Conservation (phyloP, 495 filamentous ascomycete species). For the Parathielavia hyrcaniae region DNA sequence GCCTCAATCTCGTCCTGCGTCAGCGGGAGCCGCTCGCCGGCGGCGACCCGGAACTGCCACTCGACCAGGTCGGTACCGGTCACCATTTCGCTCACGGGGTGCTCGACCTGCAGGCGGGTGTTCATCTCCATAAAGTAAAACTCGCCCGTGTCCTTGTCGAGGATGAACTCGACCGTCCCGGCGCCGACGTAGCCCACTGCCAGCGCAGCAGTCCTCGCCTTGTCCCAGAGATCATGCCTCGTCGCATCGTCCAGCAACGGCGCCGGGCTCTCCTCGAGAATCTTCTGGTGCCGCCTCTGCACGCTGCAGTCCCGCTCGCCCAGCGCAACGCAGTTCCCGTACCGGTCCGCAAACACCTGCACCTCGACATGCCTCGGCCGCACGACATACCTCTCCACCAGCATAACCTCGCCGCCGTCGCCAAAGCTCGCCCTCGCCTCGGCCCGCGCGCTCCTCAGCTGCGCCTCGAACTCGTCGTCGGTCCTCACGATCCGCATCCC, state of each 20-base stretch:
- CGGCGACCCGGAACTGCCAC: constrained; percentile 92
- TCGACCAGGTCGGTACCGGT: constrained; percentile 91
- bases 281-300: constrained; percentile 90
- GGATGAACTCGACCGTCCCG: constrained; percentile 97
- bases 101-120: constrained; percentile 91
- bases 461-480: constrained; percentile 69
- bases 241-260: constrained; percentile 73
- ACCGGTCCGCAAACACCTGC: constrained; percentile 90
- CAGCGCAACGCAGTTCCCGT: constrained; percentile 76
- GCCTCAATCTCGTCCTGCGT: constrained; percentile 76
- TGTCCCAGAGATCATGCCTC: constrained; percentile 86
- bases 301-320: constrained; percentile 85
- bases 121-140: constrained; percentile 99
- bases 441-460: constrained; percentile 79
- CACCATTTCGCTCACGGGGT: constrained; percentile 95
- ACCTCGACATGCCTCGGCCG: constrained; percentile 96
- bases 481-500: constrained; percentile 92
- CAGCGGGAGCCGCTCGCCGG: constrained; percentile 78
- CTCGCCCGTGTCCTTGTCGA: constrained; percentile 86
- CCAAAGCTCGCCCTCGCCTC: constrained; percentile 91
- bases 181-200: constrained; percentile 95
- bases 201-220: constrained; percentile 79
- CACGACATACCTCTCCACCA: constrained; percentile 95
- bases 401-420: constrained; percentile 75
- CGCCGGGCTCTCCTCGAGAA: constrained; percentile 92